Evolutionary conservation across 208 protist species (phyloP).

Genomic region (Phytomonas serpens): DNA sequence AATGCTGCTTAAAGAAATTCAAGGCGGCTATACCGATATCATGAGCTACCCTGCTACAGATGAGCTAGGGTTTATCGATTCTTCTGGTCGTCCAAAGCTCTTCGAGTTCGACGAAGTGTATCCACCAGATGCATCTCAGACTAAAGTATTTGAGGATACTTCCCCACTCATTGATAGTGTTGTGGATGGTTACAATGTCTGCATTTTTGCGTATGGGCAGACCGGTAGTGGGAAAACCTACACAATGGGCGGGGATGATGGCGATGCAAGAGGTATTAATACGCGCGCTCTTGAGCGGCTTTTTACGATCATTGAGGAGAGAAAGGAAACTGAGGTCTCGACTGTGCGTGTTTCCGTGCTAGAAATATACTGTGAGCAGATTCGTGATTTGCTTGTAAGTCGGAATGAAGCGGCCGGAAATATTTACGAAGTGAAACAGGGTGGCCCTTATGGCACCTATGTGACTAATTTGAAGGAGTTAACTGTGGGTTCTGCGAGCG

Average conservation of each 20-base stretch:
- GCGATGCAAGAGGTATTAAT: slow-evolving; percentile 84
- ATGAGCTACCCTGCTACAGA: slow-evolving; percentile 72
- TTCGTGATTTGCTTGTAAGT: slow-evolving; percentile 75
- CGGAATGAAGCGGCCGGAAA: slow-evolving; percentile 41
- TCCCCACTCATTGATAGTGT: slow-evolving; percentile 89
- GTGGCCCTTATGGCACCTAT: slow-evolving; percentile 83
- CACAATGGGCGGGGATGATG: slow-evolving; percentile 81
- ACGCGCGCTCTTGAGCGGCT: slow-evolving; percentile 78
- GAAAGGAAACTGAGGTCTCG: slow-evolving; percentile 77
- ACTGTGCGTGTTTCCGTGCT: slow-evolving; percentile 79
- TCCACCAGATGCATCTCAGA: slow-evolving; percentile 57
- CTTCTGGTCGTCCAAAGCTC: slow-evolving; percentile 67
- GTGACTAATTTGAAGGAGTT: slow-evolving; percentile 86
- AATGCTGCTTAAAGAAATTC: slow-evolving; percentile 70
- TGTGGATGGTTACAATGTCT: slow-evolving; percentile 93
- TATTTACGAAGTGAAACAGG: slow-evolving; percentile 85
- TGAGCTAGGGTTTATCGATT: slow-evolving; percentile 76
- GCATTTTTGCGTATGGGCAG: slow-evolving; percentile 93
- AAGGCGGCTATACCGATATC: slow-evolving; percentile 62
- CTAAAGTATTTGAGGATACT: slow-evolving; percentile 89
- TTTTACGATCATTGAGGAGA: slow-evolving; percentile 84
- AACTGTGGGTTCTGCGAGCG: slow-evolving; percentile 43
- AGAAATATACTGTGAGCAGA: slow-evolving; percentile 89
- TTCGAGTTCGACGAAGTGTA: slow-evolving; percentile 92
- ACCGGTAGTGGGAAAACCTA: slow-evolving; percentile 90